Base-by-base conservation (phyloP, 805 yeast species). In the fission yeast (Schizosaccharomyces pombe) region DNA sequence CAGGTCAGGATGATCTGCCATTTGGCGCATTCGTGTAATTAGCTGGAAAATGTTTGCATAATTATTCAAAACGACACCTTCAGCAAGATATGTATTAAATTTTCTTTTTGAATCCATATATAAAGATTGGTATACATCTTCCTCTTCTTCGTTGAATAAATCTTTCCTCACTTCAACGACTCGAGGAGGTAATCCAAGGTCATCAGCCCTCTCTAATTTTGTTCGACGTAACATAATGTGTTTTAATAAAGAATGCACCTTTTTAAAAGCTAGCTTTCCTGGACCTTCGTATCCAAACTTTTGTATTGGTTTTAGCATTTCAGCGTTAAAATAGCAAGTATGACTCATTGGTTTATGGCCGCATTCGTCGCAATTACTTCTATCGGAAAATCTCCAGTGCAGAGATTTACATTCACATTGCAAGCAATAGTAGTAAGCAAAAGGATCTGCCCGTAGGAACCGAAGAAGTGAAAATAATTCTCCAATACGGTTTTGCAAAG, bases 1-100 rank as follows among this genome's bases (percentile, higher is more conserved):
- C 58, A 91, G 70, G 68, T 91, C 99, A 0, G 99, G 99, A 66
- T 91, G 99, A 65, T 91, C 98, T 0, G 98, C 97, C 61, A 91
- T 71, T 67, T 91, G 98, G 62, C 99, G 77, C 98, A 91, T 93
- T 61, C 98, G 72, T 0, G 98, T 91, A 62, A 91, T 87, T 56
- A 91, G 73, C 0, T 97, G 87, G 69, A 91, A 91, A 32, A 53
- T 43, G 52, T 47, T 53, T 51, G 98, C 98, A 68, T 91, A 91
- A 65, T 91, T 91, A 68, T 91, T 91, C 56, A 91, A 71, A 26
- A 91, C 96, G 43, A 91, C 95, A 67, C 98, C 98, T 63, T 85
- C 89, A 24, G 93, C 91, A 40, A 91, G 97, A 64, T 79, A 91
- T 47, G 86, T 91, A 62, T 84, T 85, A 70, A 85, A 91, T 61